Evolutionary conservation across 2,329 filamentous ascomycete species (phyloP).

Genomic region (Xylaria polymorpha): DNA sequence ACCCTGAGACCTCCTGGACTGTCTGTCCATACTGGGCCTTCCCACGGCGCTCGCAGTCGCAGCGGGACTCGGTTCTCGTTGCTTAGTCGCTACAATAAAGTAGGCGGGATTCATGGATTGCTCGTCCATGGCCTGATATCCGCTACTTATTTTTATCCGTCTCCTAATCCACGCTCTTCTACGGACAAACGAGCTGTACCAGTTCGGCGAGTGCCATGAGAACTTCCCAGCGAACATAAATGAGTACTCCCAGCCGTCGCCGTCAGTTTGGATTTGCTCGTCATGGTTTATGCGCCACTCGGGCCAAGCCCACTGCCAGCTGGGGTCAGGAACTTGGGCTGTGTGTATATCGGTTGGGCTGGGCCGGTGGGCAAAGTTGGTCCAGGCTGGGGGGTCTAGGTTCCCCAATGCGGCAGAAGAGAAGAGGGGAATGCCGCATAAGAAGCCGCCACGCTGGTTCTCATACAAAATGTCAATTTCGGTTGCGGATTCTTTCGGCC

Average conservation of each 20-base stretch:
- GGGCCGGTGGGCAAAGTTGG: slow-evolving; percentile 72
- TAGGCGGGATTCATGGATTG: slow-evolving; percentile 81
- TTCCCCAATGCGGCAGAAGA: slow-evolving; percentile 85
- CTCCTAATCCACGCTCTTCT: slow-evolving; percentile 88
- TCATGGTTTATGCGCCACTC: slow-evolving; percentile 77
- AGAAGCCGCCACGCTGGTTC: slow-evolving; percentile 90
- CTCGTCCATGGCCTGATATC: slow-evolving; percentile 62
- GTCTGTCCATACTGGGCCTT: slow-evolving; percentile 43
- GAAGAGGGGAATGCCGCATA: slow-evolving; percentile 92
- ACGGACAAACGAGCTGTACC: slow-evolving; percentile 96
- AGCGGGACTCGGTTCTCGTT: slow-evolving; percentile 55
- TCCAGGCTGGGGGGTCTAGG: slow-evolving; percentile 88
- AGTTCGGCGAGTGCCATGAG: slow-evolving; percentile 88
- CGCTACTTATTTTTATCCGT: slow-evolving; percentile 70
- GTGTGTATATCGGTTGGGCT: slow-evolving; percentile 79
- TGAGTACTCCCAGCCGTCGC: slow-evolving; percentile 96
- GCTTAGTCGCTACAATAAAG: slow-evolving; percentile 75
- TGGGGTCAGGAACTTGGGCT: slow-evolving; percentile 92
- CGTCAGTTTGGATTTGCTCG: slow-evolving; percentile 75
- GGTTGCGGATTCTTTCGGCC: slow-evolving; percentile 55
- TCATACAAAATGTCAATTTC: slow-evolving; percentile 92
- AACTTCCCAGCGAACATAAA: slow-evolving; percentile 82
- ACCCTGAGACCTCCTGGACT: slow-evolving; percentile 51
- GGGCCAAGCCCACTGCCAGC: slow-evolving; percentile 88
- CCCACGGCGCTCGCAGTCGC: slow-evolving; percentile 52